phyloP scores from a whole-genome alignment of 192 early-diverging fungal species.

The Haplosporangium gracile region DNA sequence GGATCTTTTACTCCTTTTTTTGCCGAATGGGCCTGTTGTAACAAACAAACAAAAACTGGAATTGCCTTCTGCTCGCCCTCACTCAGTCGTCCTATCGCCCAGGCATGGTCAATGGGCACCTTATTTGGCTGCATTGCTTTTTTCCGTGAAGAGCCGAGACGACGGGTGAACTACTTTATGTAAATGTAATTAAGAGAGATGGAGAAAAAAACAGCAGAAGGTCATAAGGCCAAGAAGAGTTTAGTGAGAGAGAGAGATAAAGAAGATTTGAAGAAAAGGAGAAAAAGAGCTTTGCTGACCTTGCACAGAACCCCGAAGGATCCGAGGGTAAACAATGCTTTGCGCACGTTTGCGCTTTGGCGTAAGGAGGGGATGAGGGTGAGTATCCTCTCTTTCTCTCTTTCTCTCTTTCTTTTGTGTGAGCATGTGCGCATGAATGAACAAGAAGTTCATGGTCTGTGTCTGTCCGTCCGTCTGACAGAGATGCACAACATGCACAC shows the following conservation, averaged over 20 bases:
- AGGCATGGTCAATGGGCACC: neutral
- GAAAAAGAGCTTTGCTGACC: neutral
- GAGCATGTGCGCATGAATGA: too few species aligned
- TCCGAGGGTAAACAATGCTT: neutral
- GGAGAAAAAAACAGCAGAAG: neutral
- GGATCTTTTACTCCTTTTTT: too few species aligned
- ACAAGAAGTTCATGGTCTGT: neutral
- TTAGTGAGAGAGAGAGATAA: neutral
- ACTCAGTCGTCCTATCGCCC: neutral
- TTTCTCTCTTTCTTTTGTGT: too few species aligned
- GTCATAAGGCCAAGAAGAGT: too few species aligned
- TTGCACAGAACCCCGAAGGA: neutral
- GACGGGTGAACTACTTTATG: neutral
- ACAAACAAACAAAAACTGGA: too few species aligned
- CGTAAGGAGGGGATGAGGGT: neutral
- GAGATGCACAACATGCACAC: neutral
- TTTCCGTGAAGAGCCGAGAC: neutral
- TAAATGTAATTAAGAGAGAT: neutral
- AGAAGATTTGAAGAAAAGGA: neutral
- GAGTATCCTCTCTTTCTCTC: too few species aligned
- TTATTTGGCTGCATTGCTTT: neutral
- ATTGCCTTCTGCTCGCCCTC: too few species aligned
- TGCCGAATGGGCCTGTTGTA: too few species aligned
- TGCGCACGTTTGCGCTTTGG: constrained; percentile 13
- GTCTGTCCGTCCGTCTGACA: neutral